Conservation (phyloP, 805 yeast species). For the Metschnikowia shivogae region DNA sequence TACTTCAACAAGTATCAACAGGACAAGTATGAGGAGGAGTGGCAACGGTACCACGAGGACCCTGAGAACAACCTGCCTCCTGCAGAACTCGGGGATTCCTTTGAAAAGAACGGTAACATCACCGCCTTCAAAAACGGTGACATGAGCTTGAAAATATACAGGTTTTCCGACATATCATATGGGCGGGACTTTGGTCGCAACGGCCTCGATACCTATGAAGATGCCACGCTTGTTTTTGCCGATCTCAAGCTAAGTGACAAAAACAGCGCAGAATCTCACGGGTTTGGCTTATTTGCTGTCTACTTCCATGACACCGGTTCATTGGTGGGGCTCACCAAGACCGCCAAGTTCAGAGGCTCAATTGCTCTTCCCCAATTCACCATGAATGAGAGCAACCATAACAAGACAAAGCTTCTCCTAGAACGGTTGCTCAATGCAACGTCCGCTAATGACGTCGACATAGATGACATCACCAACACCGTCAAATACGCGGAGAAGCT, state of each 20-base stretch:
- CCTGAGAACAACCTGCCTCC: constrained; percentile 23
- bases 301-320: constrained; percentile 67
- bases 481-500: constrained; percentile 32
- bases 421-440: constrained; percentile 43
- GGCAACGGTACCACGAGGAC: constrained; percentile 25
- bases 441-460: constrained; percentile 33
- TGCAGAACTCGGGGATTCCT: constrained; percentile 8
- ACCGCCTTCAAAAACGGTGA: constrained; percentile 24
- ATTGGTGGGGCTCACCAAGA: constrained; percentile 50
- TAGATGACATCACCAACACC: constrained; percentile 33
- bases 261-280: constrained; percentile 47
- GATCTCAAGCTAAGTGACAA: constrained; percentile 34
- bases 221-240: constrained; percentile 34
- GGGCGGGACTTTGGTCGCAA: constrained; percentile 16
- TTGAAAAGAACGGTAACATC: constrained; percentile 26
- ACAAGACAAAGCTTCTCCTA: constrained; percentile 43
- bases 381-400: constrained; percentile 38
- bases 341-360: constrained; percentile 63
- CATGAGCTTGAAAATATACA: constrained; percentile 21
- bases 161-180: constrained; percentile 23
- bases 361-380: constrained; percentile 58
- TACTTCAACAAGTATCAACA: constrained; percentile 25
- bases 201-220: constrained; percentile 18
- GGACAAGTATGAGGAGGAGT: constrained; percentile 24
- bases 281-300: constrained; percentile 52